Evolutionary conservation across 148 eudicot species (phyloP), one percentile per base, ranked within the genome.

Genomic region (Dysphania ambrosioides): DNA sequence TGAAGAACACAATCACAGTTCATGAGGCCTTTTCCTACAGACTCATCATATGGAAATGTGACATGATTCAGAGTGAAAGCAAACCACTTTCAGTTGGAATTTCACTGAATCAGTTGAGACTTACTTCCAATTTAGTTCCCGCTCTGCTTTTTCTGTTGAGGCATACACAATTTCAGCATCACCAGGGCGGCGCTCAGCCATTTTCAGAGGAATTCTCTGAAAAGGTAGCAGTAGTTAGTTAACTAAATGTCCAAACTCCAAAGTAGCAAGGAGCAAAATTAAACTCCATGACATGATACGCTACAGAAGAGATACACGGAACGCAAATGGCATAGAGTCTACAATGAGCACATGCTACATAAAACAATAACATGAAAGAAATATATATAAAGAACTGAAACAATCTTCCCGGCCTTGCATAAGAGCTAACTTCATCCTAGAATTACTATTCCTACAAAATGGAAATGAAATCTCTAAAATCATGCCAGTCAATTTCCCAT

Each of bases 51-150:
- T 24, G 24, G 3, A 21, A 36, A 35, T 21, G 47, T 65, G 47
- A 23, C 44, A 65, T n/a, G n/a, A n/a, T n/a, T n/a, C n/a, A n/a
- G n/a, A n/a, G n/a, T n/a, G n/a, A 44, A 4, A 40, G 5, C 53
- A 47, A 47, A 5, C 16, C 19, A 59, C 34, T 34, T 23, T 57
- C 35, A 72, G 55, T 55, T n/a, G 44, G 23, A 47, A 21, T 53
- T 24, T 23, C 3, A 38, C 0, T 5, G 24, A 7, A 36, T 5
- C 49, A 6, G 36, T 56, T 18, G n/a, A 18, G 2, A 81, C 97
- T 90, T 88, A 95, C 97, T 89, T 95, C 97, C 99, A 95, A 60
- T 88, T 86, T 78, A 95, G 83, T 76, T 95, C 96, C 3, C 75
- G 83, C 73, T 84, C 93, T 72, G 97, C 99, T 79, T 95, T 95